A percentile compares a stretch with the other conserved stretches of the same genome.
These are phyloP conservation scores for Arctium lappa DNA, from an alignment of 129 eudicot species.

Conservation along the genomic window DNA sequence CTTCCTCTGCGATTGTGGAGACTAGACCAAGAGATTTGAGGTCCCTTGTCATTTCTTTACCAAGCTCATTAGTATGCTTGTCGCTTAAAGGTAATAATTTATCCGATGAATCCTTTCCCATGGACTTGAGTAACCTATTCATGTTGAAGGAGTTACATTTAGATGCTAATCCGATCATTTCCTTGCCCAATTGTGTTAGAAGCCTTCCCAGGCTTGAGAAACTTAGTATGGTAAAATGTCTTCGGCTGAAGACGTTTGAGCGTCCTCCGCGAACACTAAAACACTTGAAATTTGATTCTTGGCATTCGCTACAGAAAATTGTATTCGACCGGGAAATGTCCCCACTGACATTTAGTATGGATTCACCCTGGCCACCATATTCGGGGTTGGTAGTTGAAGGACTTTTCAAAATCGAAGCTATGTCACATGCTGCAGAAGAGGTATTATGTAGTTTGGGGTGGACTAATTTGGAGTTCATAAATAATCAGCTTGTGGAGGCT, in stretches of 20 bases:
- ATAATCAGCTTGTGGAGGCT: neutral
- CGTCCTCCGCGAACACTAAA: neutral
- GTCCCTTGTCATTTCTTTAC: neutral
- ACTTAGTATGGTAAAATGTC: neutral
- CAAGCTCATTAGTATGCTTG: neutral
- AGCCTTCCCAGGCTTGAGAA: neutral
- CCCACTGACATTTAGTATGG: neutral
- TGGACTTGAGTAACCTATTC: neutral
- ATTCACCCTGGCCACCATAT: neutral
- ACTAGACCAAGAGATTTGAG: neutral
- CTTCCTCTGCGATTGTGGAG: neutral
- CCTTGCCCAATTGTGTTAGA: neutral
- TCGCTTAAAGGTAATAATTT: neutral
- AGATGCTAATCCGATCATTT: too few relatives aligned
- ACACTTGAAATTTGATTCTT: neutral
- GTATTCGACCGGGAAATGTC: neutral
- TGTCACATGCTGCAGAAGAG: neutral
- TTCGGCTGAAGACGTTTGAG: neutral
- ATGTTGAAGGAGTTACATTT: neutral
- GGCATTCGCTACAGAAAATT: neutral
- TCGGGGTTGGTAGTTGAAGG: constrained; percentile 5
- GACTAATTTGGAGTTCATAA: neutral
- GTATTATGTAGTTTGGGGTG: constrained; percentile 8
- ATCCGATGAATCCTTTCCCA: neutral
- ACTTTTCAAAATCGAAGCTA: neutral